Evolutionary conservation across 2,329 filamentous ascomycete genomes (phyloP).

Genomic region (Cladosporium colombiae): DNA sequence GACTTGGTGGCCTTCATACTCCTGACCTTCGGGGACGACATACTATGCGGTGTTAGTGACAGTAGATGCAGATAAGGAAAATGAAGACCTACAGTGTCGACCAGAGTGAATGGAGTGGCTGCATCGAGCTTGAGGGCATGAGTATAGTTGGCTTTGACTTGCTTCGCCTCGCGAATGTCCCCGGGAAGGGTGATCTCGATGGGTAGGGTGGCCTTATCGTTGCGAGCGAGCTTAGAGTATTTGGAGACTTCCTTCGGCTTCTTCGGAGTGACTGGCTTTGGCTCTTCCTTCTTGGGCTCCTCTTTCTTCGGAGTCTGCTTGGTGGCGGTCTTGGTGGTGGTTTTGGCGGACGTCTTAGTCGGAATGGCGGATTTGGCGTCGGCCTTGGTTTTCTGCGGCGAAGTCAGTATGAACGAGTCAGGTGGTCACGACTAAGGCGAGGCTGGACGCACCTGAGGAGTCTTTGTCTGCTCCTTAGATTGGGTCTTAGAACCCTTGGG

Average conservation of each 20-base stretch:
- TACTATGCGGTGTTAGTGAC: conserved; percentile 25
- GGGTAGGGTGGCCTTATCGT: conserved; percentile 23
- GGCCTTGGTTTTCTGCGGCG: conserved; percentile 12
- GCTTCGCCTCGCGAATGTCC: conserved; percentile 24
- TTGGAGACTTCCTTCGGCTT: conserved; percentile 25
- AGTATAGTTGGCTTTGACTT: conserved; percentile 23
- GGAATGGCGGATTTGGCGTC: conserved; percentile 17
- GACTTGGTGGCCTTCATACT: conserved; percentile 36
- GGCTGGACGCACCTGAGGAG: no score
- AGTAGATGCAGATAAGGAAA: background rate
- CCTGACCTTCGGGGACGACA: conserved; percentile 34
- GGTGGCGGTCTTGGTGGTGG: conserved; percentile 21
- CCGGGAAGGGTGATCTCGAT: conserved; percentile 33
- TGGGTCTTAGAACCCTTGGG: conserved; percentile 25
- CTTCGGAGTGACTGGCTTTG: conserved; percentile 17
- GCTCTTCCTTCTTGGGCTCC: conserved; percentile 19
- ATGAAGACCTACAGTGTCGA: conserved; percentile 34
- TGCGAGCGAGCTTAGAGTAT: conserved; percentile 24
- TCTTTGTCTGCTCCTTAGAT: conserved; percentile 21
- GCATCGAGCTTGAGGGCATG: conserved; percentile 37
- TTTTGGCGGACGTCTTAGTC: conserved; percentile 11
- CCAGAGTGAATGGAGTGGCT: conserved; percentile 35
- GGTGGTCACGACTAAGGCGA: no score
- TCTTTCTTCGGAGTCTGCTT: conserved; percentile 26
- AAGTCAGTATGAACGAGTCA: no score